Evolutionary conservation across 2,329 filamentous ascomycete species (phyloP), one percentile per base, ranked within the genome.

Genomic region (Botrytis galanthina): DNA sequence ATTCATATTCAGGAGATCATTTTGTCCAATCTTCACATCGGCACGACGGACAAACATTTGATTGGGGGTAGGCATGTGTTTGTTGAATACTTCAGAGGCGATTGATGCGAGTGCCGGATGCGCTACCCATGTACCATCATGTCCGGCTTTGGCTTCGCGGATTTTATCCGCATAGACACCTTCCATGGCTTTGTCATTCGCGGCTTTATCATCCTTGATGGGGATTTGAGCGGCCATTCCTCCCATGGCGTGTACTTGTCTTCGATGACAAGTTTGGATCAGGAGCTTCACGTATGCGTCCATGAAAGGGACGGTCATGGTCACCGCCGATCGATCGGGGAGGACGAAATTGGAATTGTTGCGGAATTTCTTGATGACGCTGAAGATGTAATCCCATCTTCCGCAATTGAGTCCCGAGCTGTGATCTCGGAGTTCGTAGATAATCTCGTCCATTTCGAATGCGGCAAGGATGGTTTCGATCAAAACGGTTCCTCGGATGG

Each of bases 361-460:
- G 82, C 96, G 93, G 92, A 98, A 97, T 84, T 97, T 97, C 89
- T 99, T 99, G 87, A 99, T 98, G 81, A 95, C 94, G 83, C 92
- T 96, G 88, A 99, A 99, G 85, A 99, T 98, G 88, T 99, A 99
- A 83, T 99, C 96, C 96, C 96, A 99, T 78, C 96, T 92, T 77
- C 96, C 96, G 84, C 96, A 98, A 90, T 99, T 99, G 81, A 99
- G 90, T 66, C 96, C 96, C 10, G 95, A 92, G 83, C 92, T 95
- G 87, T 99, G 96, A 82, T 98, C 95, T 75, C 96, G 92, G 78
- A 99, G 91, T 86, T 98, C 96, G 84, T 98, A 99, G 85, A 99
- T 98, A 84, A 99, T 98, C 90, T 99, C 96, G 80, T 99, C 96
- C 96, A 99, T 99, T 88, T 99, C 96, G 81, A 99, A 99, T 26